Evolutionary conservation across 257 asterid species (phyloP), one percentile per base, ranked within the genome.

Genomic region (Dorcoceras hygrometricum): DNA sequence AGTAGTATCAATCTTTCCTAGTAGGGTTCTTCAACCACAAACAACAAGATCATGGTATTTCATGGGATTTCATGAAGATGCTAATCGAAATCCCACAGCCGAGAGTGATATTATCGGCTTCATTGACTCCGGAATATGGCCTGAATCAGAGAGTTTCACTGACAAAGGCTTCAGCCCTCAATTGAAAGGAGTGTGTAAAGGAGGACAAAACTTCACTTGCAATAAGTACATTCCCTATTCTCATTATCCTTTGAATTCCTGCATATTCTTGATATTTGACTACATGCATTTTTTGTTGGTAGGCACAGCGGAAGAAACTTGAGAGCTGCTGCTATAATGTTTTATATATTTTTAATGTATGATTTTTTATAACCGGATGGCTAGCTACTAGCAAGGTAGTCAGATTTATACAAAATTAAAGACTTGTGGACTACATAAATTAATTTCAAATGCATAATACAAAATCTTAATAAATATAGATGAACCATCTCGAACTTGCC

Each of bases 11-110:
- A 34, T 78, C 16, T 74, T 78, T 36, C 77, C 79, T 1, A 62
- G 75, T 29, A 29, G 23, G 34, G 62, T 51, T 4, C 62, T 60
- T 24, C 46, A 63, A 23, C 75, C 46, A 32, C 79, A 75, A 20
- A 78, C 83, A 0, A 78, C 83, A 24, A 70, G 54, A 66, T 81
- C 86, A 5, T 78, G 86, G 86, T 75, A 81, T 56, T 81, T 75
- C 71, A 61, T 65, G 73, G 70, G 77, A 6, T 58, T 80, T 23
- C 63, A 39, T 1, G 48, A 50, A 28, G 54, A 62, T 22, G 78
- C 62, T 4, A 5, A 3, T 6, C 63, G 78, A 28, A 59, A 29
- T 2, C 80, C 27, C 0, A 5, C 29, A 0, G 4, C 27, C 1
- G 85, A 80, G 60, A 80, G 80, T 9, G 75, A 77, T 62, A 58